phyloP scores from a whole-genome alignment of 257 asterid species.

The Ballota nigra region DNA sequence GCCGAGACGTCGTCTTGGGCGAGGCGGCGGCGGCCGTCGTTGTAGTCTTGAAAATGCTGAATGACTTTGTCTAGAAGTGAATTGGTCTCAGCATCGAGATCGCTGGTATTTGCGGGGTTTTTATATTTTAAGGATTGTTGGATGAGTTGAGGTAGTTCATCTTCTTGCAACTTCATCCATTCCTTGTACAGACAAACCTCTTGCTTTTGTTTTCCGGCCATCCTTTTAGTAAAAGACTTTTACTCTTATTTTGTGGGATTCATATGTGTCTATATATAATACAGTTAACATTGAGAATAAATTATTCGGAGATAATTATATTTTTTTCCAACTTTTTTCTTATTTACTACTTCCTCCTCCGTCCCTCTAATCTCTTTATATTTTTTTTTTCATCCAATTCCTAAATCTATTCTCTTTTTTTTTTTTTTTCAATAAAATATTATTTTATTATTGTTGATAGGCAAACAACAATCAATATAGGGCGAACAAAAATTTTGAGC shows the following conservation, averaged over 20 bases:
- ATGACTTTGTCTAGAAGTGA: background rate
- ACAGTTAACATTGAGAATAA: no score
- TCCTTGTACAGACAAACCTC: conserved; percentile 17
- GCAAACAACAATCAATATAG: no score
- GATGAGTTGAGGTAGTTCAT: conserved; percentile 23
- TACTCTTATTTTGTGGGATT: background rate
- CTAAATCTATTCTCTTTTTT: no score
- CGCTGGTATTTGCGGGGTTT: background rate
- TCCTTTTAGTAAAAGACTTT: background rate
- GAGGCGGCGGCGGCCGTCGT: conserved; percentile 1
- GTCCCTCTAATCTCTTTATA: no score
- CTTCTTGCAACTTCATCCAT: conserved; percentile 25
- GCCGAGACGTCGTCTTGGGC: background rate
- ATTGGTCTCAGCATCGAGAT: background rate
- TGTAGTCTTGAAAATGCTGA: conserved; percentile 11
- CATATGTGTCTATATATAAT: no score
- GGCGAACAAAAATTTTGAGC: no score
- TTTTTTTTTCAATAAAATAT: no score
- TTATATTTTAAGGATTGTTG: conserved; percentile 5
- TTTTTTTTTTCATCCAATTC: no score
- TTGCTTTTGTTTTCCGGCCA: background rate
- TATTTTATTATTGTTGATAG: no score
- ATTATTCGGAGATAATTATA: no score
- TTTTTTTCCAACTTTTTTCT: no score
- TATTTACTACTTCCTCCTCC: no score